Evolutionary conservation across 345 rosid species (phyloP).

Genomic region (Hibiscus tridactylites): DNA sequence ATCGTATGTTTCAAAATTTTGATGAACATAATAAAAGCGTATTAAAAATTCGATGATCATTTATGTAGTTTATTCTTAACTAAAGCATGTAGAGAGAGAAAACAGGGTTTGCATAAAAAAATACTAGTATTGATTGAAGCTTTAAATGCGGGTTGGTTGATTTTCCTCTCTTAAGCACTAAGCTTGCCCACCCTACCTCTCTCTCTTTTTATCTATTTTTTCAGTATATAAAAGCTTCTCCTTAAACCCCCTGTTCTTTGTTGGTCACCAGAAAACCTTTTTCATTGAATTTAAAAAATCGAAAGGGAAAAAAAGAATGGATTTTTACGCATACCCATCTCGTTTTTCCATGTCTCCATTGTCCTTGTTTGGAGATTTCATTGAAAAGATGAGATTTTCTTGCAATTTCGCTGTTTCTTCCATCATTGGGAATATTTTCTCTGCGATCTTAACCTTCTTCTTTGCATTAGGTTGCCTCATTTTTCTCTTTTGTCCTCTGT

Average conservation of each 20-base stretch:
- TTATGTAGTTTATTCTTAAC: background rate
- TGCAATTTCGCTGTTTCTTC: slow-evolving; percentile 67
- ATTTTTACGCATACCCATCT: slow-evolving; percentile 48
- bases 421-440: slow-evolving; percentile 69
- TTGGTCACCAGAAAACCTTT: slow-evolving; percentile 11
- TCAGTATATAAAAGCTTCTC: background rate
- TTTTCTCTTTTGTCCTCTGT: background rate
- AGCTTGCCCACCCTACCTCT: slow-evolving; percentile 16
- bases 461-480: slow-evolving; percentile 75
- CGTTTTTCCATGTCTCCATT: slow-evolving; percentile 36
- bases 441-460: slow-evolving; percentile 94
- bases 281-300: background rate
- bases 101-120: slow-evolving; percentile 6
- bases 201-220: background rate
- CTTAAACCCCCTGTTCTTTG: slow-evolving; percentile 10
- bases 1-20: too few species aligned
- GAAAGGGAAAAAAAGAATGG: slow-evolving; percentile 22
- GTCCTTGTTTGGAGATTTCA: slow-evolving; percentile 39
- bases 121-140: background rate
- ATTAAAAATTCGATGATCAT: too few species aligned
- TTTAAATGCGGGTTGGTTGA: slow-evolving; percentile 36
- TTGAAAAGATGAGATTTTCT: slow-evolving; percentile 53
- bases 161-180: slow-evolving; percentile 17
- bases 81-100: background rate
- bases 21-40: too few species aligned